Conservation (phyloP, 2,329 filamentous ascomycete genomes). For the Clarireedia paspali region DNA sequence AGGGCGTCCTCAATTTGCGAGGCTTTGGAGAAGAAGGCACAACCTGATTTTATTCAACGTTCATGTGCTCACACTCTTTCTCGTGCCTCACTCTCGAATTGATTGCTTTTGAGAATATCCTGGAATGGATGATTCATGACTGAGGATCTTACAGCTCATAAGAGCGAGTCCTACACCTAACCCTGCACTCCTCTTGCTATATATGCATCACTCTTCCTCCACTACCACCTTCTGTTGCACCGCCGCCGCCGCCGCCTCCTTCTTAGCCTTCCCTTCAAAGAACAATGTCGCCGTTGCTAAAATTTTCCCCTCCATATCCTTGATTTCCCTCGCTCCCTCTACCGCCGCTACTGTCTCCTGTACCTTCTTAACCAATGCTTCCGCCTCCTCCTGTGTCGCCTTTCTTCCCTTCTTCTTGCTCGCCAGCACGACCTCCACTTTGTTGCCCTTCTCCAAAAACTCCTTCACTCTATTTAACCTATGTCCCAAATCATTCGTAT, state of each 20-base stretch:
- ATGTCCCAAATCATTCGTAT: constrained; percentile 64
- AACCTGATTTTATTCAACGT: too few species aligned
- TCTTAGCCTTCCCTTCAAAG: constrained; percentile 33
- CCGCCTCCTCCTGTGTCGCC: constrained; percentile 53
- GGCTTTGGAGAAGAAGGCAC: too few species aligned
- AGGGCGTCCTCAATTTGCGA: too few species aligned
- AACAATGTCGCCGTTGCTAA: constrained; percentile 37
- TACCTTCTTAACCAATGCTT: constrained; percentile 47
- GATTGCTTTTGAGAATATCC: too few species aligned
- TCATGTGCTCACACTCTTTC: too few species aligned
- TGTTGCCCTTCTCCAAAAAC: constrained; percentile 68
- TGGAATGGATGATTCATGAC: too few species aligned
- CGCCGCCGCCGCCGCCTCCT: neutral
- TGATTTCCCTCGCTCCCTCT: constrained; percentile 37
- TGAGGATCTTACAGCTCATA: too few species aligned
- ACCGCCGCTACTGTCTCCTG: constrained; percentile 30
- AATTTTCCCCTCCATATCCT: constrained; percentile 38
- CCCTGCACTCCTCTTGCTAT: too few species aligned
- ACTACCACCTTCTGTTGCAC: neutral
- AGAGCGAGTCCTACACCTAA: too few species aligned
- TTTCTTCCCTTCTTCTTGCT: constrained; percentile 56
- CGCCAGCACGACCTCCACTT: constrained; percentile 66
- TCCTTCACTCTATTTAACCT: constrained; percentile 56
- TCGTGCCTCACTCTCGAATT: too few species aligned
- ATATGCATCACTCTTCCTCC: neutral